Base-by-base conservation (phyloP, 129 eudicot genomes). In the Flaveria robusta region DNA sequence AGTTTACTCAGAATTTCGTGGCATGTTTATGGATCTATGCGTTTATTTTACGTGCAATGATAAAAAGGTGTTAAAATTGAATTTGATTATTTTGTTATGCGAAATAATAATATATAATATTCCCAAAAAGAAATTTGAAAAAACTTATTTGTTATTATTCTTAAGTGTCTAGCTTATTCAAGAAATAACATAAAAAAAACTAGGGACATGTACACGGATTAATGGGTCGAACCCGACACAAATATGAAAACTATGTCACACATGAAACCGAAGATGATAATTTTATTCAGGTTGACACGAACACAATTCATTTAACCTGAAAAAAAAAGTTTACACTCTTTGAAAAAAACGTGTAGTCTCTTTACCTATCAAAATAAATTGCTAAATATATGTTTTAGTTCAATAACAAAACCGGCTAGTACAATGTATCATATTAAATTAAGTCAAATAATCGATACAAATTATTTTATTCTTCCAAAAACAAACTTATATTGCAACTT, bases 21-120 rank as follows among this genome's bases (percentile, higher is more conserved):
- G 74, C 83, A 27, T 80, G 16, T 66, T 66, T 34, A 67, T 66
- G 75, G 75, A 80, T 80, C 84, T 74, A 80, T 74, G 79, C 75
- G 37, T 80, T 55, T 34, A 66, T 43, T 43, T 56, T 62, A 80
- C 75, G 80, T 74, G 24, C 62, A 74, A 56, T 80, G 55, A 80
- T 74, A 74, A 42, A 74, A 80, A 80, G 75, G 64, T 54, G 18
- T 1, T 16, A 14, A 1, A 45, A 5, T 39, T 9, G 9, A 7
- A 51, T 23, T 41, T 49, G 71, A 2, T 51, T n/a, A 51, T n/a
- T 54, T 0, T 1, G 12, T 15, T 14, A 9, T 73, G 60, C 23
- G 19, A 27, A 22, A 68, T 43, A 9, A 77, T 11, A 14, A 1
- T 15, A 14, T 10, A 37, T 50, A 20, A 14, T 50, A 13, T 9